phyloP scores from a whole-genome alignment of 139 green algal species.

The Pleodorina starrii region DNA sequence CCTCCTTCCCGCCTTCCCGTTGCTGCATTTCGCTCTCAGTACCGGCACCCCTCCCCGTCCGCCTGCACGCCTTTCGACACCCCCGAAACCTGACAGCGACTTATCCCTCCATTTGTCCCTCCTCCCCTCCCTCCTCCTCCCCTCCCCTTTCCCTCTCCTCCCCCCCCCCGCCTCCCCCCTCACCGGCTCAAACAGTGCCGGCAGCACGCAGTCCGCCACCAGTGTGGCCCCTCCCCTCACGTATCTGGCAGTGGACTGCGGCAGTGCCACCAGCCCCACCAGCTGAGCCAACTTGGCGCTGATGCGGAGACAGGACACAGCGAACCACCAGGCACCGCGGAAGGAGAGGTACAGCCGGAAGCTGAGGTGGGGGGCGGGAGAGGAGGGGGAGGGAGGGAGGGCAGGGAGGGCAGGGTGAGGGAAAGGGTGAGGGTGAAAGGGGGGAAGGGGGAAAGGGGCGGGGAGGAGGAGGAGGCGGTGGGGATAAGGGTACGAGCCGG shows the following conservation, averaged over 20 bases:
- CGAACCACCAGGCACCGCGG: background rate
- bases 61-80: no score
- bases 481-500: no score
- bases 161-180: background rate
- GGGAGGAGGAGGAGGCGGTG: no score
- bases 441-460: no score
- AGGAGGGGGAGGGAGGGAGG: background rate
- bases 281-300: conserved; percentile 4
- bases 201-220: conserved; percentile 21
- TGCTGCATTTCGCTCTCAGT: no score
- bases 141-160: background rate
- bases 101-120: background rate
- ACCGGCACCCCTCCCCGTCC: no score
- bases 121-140: background rate
- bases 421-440: no score
- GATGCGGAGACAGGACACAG: background rate
- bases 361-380: background rate
- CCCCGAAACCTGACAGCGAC: background rate
- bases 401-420: no score
- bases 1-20: no score
- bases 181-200: conserved; percentile 39
- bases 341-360: background rate
- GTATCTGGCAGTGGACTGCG: background rate
- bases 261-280: background rate
- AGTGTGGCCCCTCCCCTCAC: background rate